phyloP scores from a whole-genome alignment of 768 basidiomycete species.

The Chalciporus chontae region DNA sequence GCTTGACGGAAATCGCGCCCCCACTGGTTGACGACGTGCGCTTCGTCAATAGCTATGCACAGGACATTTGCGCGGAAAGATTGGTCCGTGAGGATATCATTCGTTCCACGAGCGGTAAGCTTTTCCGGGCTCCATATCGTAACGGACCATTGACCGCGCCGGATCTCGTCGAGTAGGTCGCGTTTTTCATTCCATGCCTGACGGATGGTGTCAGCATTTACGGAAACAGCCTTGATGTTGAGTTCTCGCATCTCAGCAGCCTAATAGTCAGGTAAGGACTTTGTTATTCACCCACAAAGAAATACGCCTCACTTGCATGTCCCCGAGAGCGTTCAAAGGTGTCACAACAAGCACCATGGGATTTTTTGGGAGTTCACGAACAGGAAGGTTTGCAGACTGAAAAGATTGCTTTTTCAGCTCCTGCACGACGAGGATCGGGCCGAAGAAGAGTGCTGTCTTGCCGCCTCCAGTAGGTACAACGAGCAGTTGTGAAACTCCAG shows the following conservation, averaged over 20 bases:
- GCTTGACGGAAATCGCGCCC: constrained; percentile 22
- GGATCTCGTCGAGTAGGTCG: background rate
- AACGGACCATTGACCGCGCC: background rate
- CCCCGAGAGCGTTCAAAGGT: constrained; percentile 1
- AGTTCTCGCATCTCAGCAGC: constrained; percentile 2
- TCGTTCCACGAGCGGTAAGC: constrained; percentile 10
- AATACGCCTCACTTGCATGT: background rate
- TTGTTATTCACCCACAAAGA: background rate
- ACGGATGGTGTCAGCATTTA: constrained; percentile 19
- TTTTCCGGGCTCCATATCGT: constrained; percentile 20
- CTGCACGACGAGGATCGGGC: background rate
- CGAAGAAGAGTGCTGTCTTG: background rate
- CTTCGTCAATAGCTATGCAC: constrained; percentile 27
- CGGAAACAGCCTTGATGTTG: constrained; percentile 19
- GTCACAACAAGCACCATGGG: constrained; percentile 1
- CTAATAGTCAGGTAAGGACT: background rate
- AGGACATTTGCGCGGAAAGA: constrained; percentile 19
- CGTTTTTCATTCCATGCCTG: background rate
- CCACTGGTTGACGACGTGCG: constrained; percentile 26
- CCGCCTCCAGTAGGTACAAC: background rate
- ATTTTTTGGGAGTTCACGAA: background rate
- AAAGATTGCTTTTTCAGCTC: background rate
- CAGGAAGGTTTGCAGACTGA: background rate
- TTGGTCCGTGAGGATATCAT: constrained; percentile 11
- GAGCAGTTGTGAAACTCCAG: background rate